A percentile compares a stretch with the other conserved stretches of the same genome.
Conservation (phyloP, 257 asterid genomes). For the Solanum phureja region DNA sequence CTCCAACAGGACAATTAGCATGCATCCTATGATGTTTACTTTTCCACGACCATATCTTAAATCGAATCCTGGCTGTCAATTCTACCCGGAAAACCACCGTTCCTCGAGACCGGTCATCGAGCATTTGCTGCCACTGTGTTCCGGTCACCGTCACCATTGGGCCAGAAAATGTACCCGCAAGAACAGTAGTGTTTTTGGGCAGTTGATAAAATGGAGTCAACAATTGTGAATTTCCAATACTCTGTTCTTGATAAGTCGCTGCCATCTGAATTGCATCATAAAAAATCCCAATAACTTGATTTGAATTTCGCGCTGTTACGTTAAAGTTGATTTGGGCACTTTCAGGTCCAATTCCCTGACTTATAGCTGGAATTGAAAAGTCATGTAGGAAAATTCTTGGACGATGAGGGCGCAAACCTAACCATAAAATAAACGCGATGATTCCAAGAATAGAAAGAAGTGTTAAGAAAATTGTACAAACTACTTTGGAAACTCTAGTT, state of each 20-base stretch:
- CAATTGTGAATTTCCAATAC: constrained; percentile 29
- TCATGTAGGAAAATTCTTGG: constrained; percentile 57
- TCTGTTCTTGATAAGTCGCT: constrained; percentile 36
- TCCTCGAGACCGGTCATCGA: constrained; percentile 36
- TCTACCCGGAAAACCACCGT: constrained; percentile 48
- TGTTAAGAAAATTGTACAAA: constrained; percentile 51
- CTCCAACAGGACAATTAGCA: constrained; percentile 63
- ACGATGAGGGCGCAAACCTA: constrained; percentile 83
- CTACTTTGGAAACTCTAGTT: constrained; percentile 57
- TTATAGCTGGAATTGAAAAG: constrained; percentile 46
- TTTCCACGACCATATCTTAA: constrained; percentile 68
- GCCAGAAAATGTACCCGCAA: constrained; percentile 47
- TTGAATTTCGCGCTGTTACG: constrained; percentile 56
- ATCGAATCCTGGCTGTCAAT: constrained; percentile 43
- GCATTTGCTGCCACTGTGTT: constrained; percentile 42
- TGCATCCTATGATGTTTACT: constrained; percentile 73
- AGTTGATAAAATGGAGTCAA: constrained; percentile 49
- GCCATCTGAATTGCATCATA: constrained; percentile 49
- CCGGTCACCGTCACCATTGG: constrained; percentile 27
- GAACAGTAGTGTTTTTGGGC: constrained; percentile 56
- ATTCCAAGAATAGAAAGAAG: constrained; percentile 54
- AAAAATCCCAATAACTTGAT: constrained; percentile 50
- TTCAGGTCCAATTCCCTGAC: constrained; percentile 25
- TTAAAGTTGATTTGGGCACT: constrained; percentile 46
- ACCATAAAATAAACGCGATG: constrained; percentile 74